Conservation (phyloP, 768 basidiomycete genomes). For the Pisolithus albus region DNA sequence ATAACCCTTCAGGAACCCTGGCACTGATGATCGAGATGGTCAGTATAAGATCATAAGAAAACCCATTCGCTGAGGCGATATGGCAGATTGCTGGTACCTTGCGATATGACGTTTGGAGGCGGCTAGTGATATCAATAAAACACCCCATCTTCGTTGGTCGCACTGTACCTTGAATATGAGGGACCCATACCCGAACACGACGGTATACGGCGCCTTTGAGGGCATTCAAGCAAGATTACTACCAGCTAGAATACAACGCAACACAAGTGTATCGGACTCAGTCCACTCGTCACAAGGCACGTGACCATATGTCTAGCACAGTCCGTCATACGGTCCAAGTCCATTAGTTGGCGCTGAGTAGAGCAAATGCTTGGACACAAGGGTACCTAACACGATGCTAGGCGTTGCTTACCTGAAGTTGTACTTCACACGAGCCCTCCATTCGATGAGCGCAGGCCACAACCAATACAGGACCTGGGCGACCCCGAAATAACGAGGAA, state of each 20-base stretch:
- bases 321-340: no score
- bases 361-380: neutral
- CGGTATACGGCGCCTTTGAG: conserved; percentile 36
- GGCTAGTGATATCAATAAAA: conserved; percentile 42
- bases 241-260: neutral
- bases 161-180: conserved; percentile 78
- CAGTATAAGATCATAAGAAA: neutral
- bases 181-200: conserved; percentile 90
- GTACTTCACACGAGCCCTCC: conserved; percentile 41
- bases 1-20: conserved; percentile 87
- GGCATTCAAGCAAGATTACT: neutral
- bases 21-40: conserved; percentile 31
- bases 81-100: conserved; percentile 38
- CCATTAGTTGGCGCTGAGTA: neutral
- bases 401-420: conserved; percentile 36
- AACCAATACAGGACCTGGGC: no score
- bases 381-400: neutral
- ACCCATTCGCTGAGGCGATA: neutral
- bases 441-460: no score
- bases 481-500: no score
- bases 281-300: neutral
- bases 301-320: no score
- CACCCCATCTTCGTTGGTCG: neutral
- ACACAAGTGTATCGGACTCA: neutral
- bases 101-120: conserved; percentile 66